Percentiles rank a stretch among this genome's conserved stretches.
Evolutionary conservation across 2,329 filamentous ascomycete species (phyloP).

Genomic region (Chalaropsis ovoidea): DNA sequence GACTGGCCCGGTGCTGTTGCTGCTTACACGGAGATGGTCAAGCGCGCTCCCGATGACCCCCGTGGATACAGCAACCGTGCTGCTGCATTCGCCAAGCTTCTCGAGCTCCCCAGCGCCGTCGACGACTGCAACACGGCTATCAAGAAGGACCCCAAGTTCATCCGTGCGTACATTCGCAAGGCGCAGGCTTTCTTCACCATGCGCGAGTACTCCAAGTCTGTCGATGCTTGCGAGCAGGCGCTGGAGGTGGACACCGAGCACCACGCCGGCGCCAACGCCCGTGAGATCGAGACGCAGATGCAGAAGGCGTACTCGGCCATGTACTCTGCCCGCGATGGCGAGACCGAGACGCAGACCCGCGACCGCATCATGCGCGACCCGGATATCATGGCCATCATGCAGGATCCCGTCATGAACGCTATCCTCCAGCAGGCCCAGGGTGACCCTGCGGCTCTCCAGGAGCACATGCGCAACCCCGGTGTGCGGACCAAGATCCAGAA

Average conservation of each 20-base stretch:
- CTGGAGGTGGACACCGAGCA: constrained; percentile 60
- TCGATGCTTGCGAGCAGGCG: constrained; percentile 81
- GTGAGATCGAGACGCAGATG: constrained; percentile 88
- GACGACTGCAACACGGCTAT: constrained; percentile 88
- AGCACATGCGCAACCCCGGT: constrained; percentile 90
- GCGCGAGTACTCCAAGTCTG: constrained; percentile 93
- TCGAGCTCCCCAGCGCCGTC: constrained; percentile 87
- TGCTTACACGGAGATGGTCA: constrained; percentile 92
- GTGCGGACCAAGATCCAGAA: constrained; percentile 89
- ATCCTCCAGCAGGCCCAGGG: constrained; percentile 94
- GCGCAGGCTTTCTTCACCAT: constrained; percentile 92
- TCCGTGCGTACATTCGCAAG: constrained; percentile 92
- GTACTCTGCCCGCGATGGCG: constrained; percentile 81
- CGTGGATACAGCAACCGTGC: constrained; percentile 96
- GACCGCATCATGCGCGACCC: constrained; percentile 84
- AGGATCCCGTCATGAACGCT: constrained; percentile 95
- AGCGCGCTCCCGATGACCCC: constrained; percentile 84
- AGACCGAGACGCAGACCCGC: constrained; percentile 91
- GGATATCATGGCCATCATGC: constrained; percentile 86
- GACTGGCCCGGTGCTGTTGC: constrained; percentile 94
- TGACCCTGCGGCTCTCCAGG: constrained; percentile 81
- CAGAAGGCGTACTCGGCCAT: constrained; percentile 87
- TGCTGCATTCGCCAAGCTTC: constrained; percentile 90
- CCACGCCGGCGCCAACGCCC: constrained; percentile 62
- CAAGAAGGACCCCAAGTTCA: constrained; percentile 82